phyloP scores from a whole-genome alignment of 345 rosid species.

The Linum tenue region DNA sequence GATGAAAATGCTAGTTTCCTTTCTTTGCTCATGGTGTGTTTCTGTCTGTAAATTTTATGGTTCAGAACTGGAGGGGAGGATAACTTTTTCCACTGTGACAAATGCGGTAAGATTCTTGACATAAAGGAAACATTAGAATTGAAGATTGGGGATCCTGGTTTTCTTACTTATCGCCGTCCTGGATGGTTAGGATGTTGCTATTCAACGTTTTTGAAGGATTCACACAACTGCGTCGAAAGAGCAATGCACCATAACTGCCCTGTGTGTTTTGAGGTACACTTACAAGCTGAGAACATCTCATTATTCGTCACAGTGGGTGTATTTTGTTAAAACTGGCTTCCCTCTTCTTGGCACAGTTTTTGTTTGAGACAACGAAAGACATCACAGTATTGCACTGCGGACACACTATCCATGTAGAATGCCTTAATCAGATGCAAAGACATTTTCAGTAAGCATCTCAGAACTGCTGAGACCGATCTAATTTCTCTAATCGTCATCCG shows the following conservation, averaged over 20 bases:
- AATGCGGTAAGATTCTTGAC: slow-evolving; percentile 35
- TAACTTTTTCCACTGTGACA: slow-evolving; percentile 48
- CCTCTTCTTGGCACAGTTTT: slow-evolving; percentile 33
- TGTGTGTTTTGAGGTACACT: slow-evolving; percentile 52
- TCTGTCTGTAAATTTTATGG: slow-evolving; percentile 10
- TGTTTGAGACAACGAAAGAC: slow-evolving; percentile 61
- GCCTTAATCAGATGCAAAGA: slow-evolving; percentile 53
- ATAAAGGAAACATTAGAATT: not conserved
- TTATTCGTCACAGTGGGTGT: not conserved
- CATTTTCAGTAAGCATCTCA: slow-evolving; percentile 43
- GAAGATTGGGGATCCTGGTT: not conserved
- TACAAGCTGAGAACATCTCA: not conserved
- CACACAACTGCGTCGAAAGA: slow-evolving; percentile 54
- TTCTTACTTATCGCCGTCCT: not conserved
- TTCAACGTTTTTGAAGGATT: slow-evolving; percentile 35
- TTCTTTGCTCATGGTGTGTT: not conserved
- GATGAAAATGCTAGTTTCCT: not conserved
- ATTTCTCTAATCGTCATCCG: not conserved
- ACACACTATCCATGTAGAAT: slow-evolving; percentile 70
- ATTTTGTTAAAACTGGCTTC: not conserved
- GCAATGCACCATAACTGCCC: slow-evolving; percentile 72
- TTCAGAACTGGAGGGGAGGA: slow-evolving; percentile 48
- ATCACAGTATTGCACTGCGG: slow-evolving; percentile 61
- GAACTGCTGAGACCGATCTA: not conserved
- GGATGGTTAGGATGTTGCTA: slow-evolving; percentile 48